phyloP scores from a whole-genome alignment of 352 stramenopile genomes.

The Nothophytophthora sp. region DNA sequence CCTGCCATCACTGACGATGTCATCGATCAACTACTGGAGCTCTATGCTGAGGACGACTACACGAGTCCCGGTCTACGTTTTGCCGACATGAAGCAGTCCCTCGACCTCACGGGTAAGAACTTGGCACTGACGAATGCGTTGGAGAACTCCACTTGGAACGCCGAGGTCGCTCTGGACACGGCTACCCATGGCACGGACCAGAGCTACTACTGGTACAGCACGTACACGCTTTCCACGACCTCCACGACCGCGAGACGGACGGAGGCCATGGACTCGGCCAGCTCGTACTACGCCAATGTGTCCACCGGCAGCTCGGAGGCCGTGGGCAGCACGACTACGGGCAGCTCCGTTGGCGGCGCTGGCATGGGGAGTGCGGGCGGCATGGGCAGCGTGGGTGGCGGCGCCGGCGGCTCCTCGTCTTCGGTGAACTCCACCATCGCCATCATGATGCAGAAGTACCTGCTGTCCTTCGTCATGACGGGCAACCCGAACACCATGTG shows the following conservation, averaged over 20 bases:
- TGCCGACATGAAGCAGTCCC: conserved; percentile 25
- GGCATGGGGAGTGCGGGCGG: conserved; percentile 1
- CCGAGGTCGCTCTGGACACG: conserved; percentile 6
- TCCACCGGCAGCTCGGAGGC: background rate
- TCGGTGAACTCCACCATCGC: conserved; percentile 21
- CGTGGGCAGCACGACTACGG: background rate
- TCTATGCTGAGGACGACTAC: conserved; percentile 17
- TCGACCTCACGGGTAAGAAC: conserved; percentile 24
- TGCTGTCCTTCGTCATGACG: conserved; percentile 31
- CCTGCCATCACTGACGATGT: conserved; percentile 15
- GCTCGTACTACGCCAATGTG: conserved; percentile 14
- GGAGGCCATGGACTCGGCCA: conserved; percentile 10
- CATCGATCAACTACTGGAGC: conserved; percentile 13
- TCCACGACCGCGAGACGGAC: conserved; percentile 11
- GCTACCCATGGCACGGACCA: conserved; percentile 21
- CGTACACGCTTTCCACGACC: conserved; percentile 16
- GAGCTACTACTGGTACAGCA: conserved; percentile 33
- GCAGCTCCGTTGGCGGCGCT: no score
- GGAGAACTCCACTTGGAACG: conserved; percentile 22
- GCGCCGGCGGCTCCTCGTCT: conserved; percentile 10
- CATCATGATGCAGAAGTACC: conserved; percentile 28
- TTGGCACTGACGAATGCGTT: conserved; percentile 19
- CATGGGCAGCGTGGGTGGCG: conserved; percentile 3
- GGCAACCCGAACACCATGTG: conserved; percentile 27
- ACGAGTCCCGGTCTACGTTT: conserved; percentile 15